phyloP scores from a whole-genome alignment of 2,329 filamentous ascomycete genomes.

The Neofusicoccum ribis region DNA sequence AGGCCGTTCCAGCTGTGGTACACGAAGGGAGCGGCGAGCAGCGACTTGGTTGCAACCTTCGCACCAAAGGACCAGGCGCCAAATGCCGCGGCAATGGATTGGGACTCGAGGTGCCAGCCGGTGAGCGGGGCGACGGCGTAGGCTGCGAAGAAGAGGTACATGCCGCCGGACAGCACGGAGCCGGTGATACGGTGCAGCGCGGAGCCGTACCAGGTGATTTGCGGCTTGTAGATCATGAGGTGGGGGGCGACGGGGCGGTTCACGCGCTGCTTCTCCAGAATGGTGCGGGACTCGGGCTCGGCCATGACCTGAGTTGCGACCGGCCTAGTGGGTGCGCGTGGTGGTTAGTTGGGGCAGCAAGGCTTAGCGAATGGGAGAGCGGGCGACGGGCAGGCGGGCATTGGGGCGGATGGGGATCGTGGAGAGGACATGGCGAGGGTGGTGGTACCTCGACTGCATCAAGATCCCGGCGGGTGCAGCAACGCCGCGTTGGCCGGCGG shows the following conservation, averaged over 20 bases:
- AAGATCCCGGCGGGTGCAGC: conserved; percentile 37
- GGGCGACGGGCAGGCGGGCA: neutral
- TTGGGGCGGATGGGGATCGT: neutral
- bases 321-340: conserved; percentile 30
- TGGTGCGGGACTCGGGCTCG: conserved; percentile 54
- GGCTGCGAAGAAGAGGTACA: conserved; percentile 78
- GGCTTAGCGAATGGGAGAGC: neutral
- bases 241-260: conserved; percentile 82
- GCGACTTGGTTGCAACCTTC: conserved; percentile 61
- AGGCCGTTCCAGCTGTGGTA: conserved; percentile 70
- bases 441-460: conserved; percentile 50
- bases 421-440: neutral
- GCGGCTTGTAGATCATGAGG: conserved; percentile 79
- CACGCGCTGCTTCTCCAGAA: conserved; percentile 80
- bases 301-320: conserved; percentile 61
- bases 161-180: conserved; percentile 64
- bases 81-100: conserved; percentile 64
- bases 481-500: conserved; percentile 43
- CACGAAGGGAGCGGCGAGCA: conserved; percentile 64
- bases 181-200: conserved; percentile 85
- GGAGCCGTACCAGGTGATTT: conserved; percentile 81
- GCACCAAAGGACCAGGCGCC: conserved; percentile 59
- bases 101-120: conserved; percentile 69
- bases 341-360: conserved; percentile 10
- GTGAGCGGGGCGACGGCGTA: conserved; percentile 79